Base-by-base conservation (phyloP, 2,329 filamentous ascomycete genomes). In the Stylonectria norvegica region DNA sequence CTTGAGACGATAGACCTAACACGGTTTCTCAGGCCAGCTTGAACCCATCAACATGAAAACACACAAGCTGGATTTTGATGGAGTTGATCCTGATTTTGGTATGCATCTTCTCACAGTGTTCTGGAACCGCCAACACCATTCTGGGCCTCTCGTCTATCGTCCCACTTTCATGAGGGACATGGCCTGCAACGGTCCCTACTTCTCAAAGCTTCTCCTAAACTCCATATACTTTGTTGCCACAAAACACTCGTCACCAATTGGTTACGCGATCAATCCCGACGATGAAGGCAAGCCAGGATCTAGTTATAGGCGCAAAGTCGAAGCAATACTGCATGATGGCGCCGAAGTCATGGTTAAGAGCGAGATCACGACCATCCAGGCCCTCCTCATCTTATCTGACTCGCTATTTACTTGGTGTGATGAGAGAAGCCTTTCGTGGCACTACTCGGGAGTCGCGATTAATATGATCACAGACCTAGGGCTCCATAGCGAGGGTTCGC, bases 371-470 rank as follows among this genome's bases (percentile, higher is more conserved):
- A 76, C 72, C 0, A 70, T 75, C 4, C 70, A 74, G 45, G 72
- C 71, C 2, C 52, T 76, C 25, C 56, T 76, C 0, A 59, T 75
- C 1, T 70, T 75, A 64, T 65, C 67, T 0, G 69, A 66, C 34
- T 68, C 69, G 0, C 55, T 75, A 0, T 74, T 75, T 42, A 63
- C 71, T 0, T 56, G 68, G 5, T 63, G 66, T 20, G 67, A 69
- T 29, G 67, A 75, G 46, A 61, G 66, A 20, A 73, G 70, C 43
- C 63, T 66, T 7, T 69, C 74, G 6, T 79, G 75, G 75, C 50
- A 78, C 6, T 78, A 78, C 45, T 68, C 71, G 41, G 76, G 76
- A 1, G 68, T 74, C 44, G 75, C 76, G 0, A 76, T 78, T 41
- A 67, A 73, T n/a, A 70, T 79, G 57, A 61, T 78, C 11, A 66